Conservation (phyloP, 2,329 filamentous ascomycete species). For the Colletotrichum somersetense region DNA sequence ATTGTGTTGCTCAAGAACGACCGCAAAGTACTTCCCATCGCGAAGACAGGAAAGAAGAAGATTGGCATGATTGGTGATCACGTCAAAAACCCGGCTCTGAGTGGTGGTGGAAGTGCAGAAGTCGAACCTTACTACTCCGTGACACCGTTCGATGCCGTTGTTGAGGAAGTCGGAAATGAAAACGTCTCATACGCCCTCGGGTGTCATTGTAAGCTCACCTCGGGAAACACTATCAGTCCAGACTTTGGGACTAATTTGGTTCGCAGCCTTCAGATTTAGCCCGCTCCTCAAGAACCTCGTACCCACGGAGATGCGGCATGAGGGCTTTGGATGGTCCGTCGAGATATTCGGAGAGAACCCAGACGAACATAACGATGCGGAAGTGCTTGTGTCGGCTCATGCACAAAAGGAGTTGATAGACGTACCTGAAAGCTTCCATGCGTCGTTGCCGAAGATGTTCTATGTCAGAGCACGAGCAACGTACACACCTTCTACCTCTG, state of each 20-base stretch:
- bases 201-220: constrained; percentile 59
- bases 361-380: constrained; percentile 11
- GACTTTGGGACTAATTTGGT: neutral
- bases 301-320: neutral
- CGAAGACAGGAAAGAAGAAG: constrained; percentile 65
- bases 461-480: constrained; percentile 37
- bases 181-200: constrained; percentile 67
- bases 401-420: constrained; percentile 41
- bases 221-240: no score
- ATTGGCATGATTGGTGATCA: constrained; percentile 45
- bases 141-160: constrained; percentile 79
- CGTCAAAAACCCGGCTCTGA: constrained; percentile 45
- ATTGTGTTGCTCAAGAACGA: constrained; percentile 84
- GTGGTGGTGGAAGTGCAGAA: constrained; percentile 74
- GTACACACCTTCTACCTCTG: constrained; percentile 23
- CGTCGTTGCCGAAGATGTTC: constrained; percentile 35
- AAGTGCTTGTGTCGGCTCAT: constrained; percentile 20
- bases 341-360: constrained; percentile 39
- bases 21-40: constrained; percentile 70
- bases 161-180: constrained; percentile 48
- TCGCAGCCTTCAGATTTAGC: constrained; percentile 40
- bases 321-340: constrained; percentile 38
- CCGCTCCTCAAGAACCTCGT: constrained; percentile 32
- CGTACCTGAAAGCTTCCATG: constrained; percentile 39
- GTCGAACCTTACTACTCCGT: constrained; percentile 74